Percentiles rank a stretch among this genome's conserved stretches.
Evolutionary conservation across 148 eudicot species (phyloP).

Genomic region (Rhododendron vialii): DNA sequence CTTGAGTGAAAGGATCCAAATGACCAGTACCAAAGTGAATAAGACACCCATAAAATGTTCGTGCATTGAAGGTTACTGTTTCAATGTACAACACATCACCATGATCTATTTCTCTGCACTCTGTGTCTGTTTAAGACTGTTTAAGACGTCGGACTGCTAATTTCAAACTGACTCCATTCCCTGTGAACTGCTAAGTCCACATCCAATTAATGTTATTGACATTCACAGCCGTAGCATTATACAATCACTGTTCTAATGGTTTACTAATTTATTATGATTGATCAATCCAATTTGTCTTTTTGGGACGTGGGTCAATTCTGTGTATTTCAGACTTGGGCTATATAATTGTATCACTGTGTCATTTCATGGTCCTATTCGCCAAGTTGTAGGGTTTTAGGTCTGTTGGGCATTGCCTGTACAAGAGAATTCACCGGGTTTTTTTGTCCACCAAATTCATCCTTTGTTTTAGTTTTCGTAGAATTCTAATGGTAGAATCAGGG

Average conservation of each 20-base stretch:
- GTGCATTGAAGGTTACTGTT: background rate
- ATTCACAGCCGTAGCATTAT: too few relatives aligned
- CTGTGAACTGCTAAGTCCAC: background rate
- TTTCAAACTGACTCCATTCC: background rate
- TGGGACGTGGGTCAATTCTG: background rate
- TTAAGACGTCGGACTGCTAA: background rate
- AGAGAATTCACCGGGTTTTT: too few relatives aligned
- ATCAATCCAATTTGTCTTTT: background rate
- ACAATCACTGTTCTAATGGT: too few relatives aligned
- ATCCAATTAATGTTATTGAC: background rate
- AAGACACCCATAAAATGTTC: background rate
- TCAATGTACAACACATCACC: background rate
- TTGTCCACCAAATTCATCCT: too few relatives aligned
- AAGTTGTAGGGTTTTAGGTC: too few relatives aligned
- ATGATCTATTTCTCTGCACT: background rate
- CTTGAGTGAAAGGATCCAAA: background rate
- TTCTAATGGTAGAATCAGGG: too few relatives aligned
- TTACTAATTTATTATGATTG: background rate
- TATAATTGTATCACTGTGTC: background rate
- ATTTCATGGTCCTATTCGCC: background rate
- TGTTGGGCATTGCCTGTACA: too few relatives aligned
- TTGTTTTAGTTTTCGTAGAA: too few relatives aligned
- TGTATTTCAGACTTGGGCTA: background rate
- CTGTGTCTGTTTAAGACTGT: background rate
- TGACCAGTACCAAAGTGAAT: background rate